Evolutionary conservation across 176 grass and related monocot genomes (phyloP).

Genomic region (Cenchrus americanus): DNA sequence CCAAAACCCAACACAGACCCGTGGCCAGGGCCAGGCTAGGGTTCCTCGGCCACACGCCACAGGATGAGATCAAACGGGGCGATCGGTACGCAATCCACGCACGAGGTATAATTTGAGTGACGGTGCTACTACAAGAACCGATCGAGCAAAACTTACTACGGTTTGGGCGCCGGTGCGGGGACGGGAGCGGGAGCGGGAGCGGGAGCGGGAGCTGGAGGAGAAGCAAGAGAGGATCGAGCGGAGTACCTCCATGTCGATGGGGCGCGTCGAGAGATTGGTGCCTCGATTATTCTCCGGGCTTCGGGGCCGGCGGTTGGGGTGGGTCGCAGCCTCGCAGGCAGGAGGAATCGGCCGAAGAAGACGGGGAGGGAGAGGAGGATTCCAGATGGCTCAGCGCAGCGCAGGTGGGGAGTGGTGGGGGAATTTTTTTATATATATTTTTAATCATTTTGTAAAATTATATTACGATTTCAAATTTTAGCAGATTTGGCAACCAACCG

Average conservation of each 20-base stretch:
- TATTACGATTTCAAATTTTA: too few species aligned
- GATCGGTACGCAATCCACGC: not conserved
- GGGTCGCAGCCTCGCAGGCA: not conserved
- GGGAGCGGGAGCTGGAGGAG: slow-evolving; percentile 50
- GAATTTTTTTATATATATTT: too few species aligned
- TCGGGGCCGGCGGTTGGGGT: not conserved
- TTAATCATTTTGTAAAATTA: too few species aligned
- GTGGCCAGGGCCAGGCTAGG: not conserved
- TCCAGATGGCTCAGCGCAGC: not conserved
- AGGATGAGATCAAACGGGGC: not conserved
- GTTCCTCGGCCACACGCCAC: not conserved
- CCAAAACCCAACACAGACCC: not conserved
- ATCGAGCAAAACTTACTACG: slow-evolving; percentile 35
- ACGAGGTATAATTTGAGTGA: not conserved
- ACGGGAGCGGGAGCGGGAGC: not conserved
- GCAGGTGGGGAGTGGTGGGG: not conserved
- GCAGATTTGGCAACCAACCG: too few species aligned
- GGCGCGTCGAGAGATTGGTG: not conserved
- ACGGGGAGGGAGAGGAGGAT: not conserved
- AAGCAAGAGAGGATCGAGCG: slow-evolving; percentile 56
- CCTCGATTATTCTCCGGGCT: slow-evolving; percentile 1
- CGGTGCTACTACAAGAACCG: not conserved
- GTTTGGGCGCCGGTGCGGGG: not conserved
- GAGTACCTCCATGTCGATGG: slow-evolving; percentile 54
- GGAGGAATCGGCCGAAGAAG: slow-evolving; percentile 20